Evolutionary conservation across 495 filamentous ascomycete genomes (phyloP), one percentile per base, ranked within the genome.

Genomic region (Pseudotulostoma volvatum): DNA sequence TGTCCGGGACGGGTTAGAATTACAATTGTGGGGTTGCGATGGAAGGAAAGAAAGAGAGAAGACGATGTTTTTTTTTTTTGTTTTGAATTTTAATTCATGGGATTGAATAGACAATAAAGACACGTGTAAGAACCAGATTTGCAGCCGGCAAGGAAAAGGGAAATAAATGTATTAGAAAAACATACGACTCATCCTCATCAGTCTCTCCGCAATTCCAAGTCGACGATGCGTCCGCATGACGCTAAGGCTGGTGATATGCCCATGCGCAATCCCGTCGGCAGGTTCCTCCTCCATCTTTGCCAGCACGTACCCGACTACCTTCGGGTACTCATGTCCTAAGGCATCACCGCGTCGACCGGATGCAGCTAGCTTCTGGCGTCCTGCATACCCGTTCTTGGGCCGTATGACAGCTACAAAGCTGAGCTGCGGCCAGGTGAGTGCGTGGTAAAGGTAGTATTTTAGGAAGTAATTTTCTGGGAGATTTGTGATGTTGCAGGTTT

Each of bases 231-330:
- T 96, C 47, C 90, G 68, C 92, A 96, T 97, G 17, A 97, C 90
- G 59, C 79, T 86, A 44, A 97, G 60, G 56, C 74, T 81, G 2
- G 90, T 97, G 58, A 97, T 97, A 61, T 97, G 90, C 15, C 90
- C 90, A 68, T 95, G 90, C 54, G 78, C 82, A 39, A 92, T 64
- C 21, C 85, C 85, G 58, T 96, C 86, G 42, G 76, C 52, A 1
- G 90, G 90, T 61, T 96, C 90, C 64, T 97, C 90, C 59, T 97
- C 90, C 92, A 97, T 96, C 71, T 97, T 97, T 30, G 90, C 88
- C 18, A 97, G 76, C 11, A 97, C 90, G 59, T 97, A 97, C 44
- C 90, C 90, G n/a, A 96, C 90, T 33, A 96, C 92, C 63, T 93
- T 87, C 30, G 90, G 90, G 40, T 92, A 87, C 50, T 90, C 77